Conservation (phyloP, 2,329 filamentous ascomycete genomes). For the Hirsutella minnesotensis region DNA sequence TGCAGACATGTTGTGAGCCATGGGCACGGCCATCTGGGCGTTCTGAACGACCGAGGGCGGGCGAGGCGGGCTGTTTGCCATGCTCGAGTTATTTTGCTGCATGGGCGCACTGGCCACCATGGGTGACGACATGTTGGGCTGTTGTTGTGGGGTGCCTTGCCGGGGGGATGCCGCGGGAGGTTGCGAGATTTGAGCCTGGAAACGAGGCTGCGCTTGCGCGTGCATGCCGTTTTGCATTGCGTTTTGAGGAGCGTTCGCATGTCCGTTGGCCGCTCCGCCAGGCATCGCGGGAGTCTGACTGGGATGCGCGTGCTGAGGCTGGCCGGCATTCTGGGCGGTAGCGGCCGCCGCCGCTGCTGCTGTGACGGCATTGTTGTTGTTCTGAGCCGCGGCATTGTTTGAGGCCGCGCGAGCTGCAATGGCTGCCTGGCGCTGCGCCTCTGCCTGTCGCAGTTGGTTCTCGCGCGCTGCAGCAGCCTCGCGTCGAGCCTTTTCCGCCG, state of each 20-base stretch:
- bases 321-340: conserved; percentile 12
- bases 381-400: conserved; percentile 2
- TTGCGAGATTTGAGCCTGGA: conserved; percentile 46
- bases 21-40: conserved; percentile 44
- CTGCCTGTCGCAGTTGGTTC: conserved; percentile 22
- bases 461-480: conserved; percentile 22
- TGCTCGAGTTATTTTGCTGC: conserved; percentile 54
- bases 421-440: conserved; percentile 21
- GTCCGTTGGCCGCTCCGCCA: conserved; percentile 27
- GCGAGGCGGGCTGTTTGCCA: conserved; percentile 55
- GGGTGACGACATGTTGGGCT: conserved; percentile 49
- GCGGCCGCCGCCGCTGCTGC: too few species aligned
- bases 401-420: conserved; percentile 14
- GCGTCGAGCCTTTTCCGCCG: conserved; percentile 29
- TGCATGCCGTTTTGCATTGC: conserved; percentile 26
- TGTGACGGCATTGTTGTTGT: conserved; percentile 4
- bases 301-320: conserved; percentile 22
- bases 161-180: conserved; percentile 57
- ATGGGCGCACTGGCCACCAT: conserved; percentile 51
- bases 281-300: conserved; percentile 24
- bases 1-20: conserved; percentile 51
- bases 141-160: conserved; percentile 48
- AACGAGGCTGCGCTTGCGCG: conserved; percentile 31
- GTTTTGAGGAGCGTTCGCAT: conserved; percentile 16
- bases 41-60: conserved; percentile 55